Evolutionary conservation across 768 basidiomycete species (phyloP), one percentile per base, ranked within the genome.

Genomic region (button mushroom (Agaricus bisporus)): DNA sequence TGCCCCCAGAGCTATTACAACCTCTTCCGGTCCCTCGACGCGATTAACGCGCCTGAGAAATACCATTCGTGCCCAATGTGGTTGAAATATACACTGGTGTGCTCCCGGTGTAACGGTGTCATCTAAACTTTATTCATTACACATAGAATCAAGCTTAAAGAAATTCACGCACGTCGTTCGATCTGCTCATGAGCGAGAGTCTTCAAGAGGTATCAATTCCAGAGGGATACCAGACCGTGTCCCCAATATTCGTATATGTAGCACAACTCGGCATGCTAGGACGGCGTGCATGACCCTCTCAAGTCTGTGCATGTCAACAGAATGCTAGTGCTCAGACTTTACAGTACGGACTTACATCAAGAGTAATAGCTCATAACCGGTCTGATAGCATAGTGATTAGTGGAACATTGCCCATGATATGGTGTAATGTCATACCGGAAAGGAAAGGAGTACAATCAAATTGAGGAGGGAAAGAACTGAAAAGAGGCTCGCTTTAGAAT

Each of bases 201-300:
- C 32, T 7, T 32, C 32, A 32, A 32, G 8, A 3, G 32, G 32
- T 11, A 32, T 32, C 32, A 32, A 32, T 32, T 3, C 32, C 32
- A 32, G 8, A 6, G 32, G 32, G 2, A 32, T 32, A 32, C 7
- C 11, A 4, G 32, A 11, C 32, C 32, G 32, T 32, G 32, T 32
- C 8, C 32, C 32, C 32, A 32, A 7, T 6, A 22, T 28, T 44
- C 42, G 42, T 35, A 51, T 51, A 45, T 51, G 51, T 22, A 51
- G 51, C 7, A 51, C 32, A 17, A 51, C 50, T 18, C 43, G 9
- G 20, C 51, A 51, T 15, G 51, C 51, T n/a, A 51, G 35, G 2
- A 45, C 35, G 2, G 51, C 29, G 22, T 51, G 51, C 8, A 51
- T 38, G 11, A 51, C 51, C 9, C 51, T 28, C 14, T 43, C 43